A percentile compares a stretch with the other conserved stretches of the same genome.
phyloP scores from a whole-genome alignment of 805 yeast genomes.

The Metschnikowia proteae region DNA sequence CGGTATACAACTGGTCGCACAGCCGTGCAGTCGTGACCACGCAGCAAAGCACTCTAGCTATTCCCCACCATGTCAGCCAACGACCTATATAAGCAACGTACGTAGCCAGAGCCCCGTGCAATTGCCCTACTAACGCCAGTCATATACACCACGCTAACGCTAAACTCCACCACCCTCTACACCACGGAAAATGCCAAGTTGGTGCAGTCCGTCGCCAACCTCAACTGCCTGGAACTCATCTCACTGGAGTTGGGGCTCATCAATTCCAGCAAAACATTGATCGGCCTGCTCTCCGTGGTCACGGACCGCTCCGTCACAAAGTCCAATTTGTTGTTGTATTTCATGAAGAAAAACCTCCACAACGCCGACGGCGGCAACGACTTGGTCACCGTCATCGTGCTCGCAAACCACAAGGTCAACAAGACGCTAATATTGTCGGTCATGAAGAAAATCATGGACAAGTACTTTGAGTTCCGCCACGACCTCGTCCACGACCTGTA shows the following conservation, averaged over 20 bases:
- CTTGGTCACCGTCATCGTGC: conserved; percentile 48
- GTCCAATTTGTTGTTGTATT: conserved; percentile 38
- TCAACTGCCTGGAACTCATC: conserved; percentile 52
- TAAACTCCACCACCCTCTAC: conserved; percentile 57
- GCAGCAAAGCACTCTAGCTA: conserved; percentile 2
- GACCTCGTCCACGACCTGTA: conserved; percentile 19
- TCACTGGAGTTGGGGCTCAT: conserved; percentile 53
- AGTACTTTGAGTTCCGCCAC: conserved; percentile 42
- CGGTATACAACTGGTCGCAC: not conserved
- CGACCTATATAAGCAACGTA: conserved; percentile 15
- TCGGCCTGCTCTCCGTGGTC: conserved; percentile 35
- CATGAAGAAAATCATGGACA: conserved; percentile 48
- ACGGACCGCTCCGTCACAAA: conserved; percentile 25
- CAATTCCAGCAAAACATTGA: conserved; percentile 43
- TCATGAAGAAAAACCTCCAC: conserved; percentile 43
- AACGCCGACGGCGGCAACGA: conserved; percentile 46
- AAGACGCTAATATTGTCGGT: conserved; percentile 45
- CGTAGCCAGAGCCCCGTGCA: not conserved
- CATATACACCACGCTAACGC: conserved; percentile 46
- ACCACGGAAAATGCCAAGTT: conserved; percentile 51
- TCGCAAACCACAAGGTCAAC: conserved; percentile 43
- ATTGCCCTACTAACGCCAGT: conserved; percentile 24
- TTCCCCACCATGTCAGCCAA: conserved; percentile 6
- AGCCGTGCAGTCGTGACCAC: conserved; percentile 3
- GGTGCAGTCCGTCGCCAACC: conserved; percentile 36